A percentile compares a stretch with the other conserved stretches of the same genome.
Conservation (phyloP, 169 alveolate species). For the Babesia ovata region DNA sequence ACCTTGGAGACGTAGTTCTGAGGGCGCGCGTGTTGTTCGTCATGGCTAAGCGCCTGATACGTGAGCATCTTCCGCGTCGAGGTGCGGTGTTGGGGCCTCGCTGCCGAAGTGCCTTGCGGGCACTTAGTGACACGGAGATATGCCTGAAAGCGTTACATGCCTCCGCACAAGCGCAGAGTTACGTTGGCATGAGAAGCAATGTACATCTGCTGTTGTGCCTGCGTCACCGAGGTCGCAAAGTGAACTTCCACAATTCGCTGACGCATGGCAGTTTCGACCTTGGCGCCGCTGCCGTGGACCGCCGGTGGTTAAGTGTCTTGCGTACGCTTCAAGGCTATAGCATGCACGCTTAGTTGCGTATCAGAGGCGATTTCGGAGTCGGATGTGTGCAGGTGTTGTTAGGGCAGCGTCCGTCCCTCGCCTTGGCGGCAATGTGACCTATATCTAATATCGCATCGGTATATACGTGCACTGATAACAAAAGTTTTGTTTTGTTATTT, state of each 20-base stretch:
- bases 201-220: conserved; percentile 6
- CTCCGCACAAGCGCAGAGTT: background rate
- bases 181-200: background rate
- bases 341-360: too few relatives aligned
- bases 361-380: too few relatives aligned
- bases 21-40: conserved; percentile 21
- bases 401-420: too few relatives aligned
- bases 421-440: too few relatives aligned
- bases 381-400: too few relatives aligned
- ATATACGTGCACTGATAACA: too few relatives aligned
- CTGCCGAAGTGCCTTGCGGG: background rate
- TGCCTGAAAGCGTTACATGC: background rate
- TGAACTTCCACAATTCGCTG: conserved; percentile 35
- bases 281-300: conserved; percentile 15
- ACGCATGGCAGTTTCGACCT: conserved; percentile 3
- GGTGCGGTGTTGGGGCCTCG: background rate
- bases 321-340: background rate
- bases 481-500: too few relatives aligned
- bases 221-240: background rate
- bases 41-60: conserved; percentile 7
- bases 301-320: background rate
- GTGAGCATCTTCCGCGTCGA: conserved; percentile 15
- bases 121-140: background rate
- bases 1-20: background rate
- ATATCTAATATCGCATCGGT: too few relatives aligned